Conservation (phyloP, 2,329 filamentous ascomycete genomes). For the Verticillium nubilum region DNA sequence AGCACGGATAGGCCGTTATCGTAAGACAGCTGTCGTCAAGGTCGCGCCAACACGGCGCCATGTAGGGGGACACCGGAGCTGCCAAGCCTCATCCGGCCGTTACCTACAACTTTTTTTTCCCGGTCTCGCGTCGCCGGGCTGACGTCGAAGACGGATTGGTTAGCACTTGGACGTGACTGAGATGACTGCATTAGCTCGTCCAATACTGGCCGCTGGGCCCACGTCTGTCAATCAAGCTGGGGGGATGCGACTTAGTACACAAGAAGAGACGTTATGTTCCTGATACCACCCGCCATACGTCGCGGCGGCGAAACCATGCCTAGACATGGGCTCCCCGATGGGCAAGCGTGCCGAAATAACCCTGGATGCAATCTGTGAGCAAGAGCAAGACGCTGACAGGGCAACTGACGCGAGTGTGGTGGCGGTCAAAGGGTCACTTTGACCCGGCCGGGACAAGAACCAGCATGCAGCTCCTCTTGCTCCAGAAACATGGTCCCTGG, state of each 20-base stretch:
- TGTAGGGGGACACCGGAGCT: neutral
- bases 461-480: neutral
- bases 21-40: neutral
- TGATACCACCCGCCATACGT: neutral
- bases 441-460: neutral
- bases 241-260: neutral
- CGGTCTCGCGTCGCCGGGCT: neutral
- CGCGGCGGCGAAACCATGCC: neutral
- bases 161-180: neutral
- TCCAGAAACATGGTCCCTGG: neutral
- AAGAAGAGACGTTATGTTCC: too few relatives aligned
- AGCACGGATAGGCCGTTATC: neutral
- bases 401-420: too few relatives aligned
- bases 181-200: neutral
- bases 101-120: neutral
- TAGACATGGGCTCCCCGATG: neutral
- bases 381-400: neutral
- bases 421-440: neutral
- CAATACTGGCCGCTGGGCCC: neutral
- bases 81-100: neutral
- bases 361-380: neutral
- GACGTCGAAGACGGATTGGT: neutral
- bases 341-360: neutral
- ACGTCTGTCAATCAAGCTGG: neutral
- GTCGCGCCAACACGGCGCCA: neutral